Base-by-base conservation (phyloP, 139 green algal genomes). In the Trebouxia sp. region DNA sequence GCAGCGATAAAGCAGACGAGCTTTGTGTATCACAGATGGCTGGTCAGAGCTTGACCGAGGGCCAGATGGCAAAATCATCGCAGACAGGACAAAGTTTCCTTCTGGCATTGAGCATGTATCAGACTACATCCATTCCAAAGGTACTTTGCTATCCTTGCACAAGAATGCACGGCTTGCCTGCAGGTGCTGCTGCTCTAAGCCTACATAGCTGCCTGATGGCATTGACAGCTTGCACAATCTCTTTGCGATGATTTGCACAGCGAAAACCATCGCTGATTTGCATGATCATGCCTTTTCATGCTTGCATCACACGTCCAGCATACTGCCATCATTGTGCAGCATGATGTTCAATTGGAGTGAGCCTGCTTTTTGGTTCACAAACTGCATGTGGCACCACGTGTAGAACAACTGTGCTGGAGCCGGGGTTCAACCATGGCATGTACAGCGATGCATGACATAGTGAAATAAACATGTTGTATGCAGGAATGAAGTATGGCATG, bases 121-220 rank as follows among this genome's bases (percentile, higher is more conserved):
- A 48, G 83, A 89, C 41, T 77, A 88, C 48, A 53, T 88, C n/a
- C 85, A 89, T 28, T 20, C 15, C 26, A 69, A 65, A 55, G 80
- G 80, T 84, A 37, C 22, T 17, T 6, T 58, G 3, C 26, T 1
- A 3, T 17, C 50, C 22, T 22, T 22, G 1, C 50, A 58, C 22
- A 1, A 28, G 50, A 17, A 58, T 17, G 20, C 50, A 58, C 50
- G 26, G 50, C 50, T 2, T 3, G 50, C 26, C 20, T 58, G 50
- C 2, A 22, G 3, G 4, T 22, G 22, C 20, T 58, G 50, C 50
- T 58, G 50, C 3, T 3, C 20, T 17, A 58, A 22, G 50, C 26
- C 20, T 58, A 22, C 50, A 17, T 17, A 22, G 50, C 50, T 28
- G 50, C n/a, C 20, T 3, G 4, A 3, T 22, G 22, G 50, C 4